Base-by-base conservation (phyloP, 108 stramenopile species). In the Cyclotella cryptica region DNA sequence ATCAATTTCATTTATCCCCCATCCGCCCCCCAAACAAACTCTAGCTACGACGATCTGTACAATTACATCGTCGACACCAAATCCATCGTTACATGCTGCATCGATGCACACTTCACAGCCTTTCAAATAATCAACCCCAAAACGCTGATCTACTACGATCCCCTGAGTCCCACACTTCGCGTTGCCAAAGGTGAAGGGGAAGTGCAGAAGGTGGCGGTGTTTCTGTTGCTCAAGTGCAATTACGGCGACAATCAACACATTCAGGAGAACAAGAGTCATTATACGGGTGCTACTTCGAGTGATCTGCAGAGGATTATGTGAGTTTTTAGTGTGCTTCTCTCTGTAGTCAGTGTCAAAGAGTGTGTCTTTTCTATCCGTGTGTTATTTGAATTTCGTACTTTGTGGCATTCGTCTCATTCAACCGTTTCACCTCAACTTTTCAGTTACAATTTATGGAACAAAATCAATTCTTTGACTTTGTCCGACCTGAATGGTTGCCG, bases 81-180 rank as follows among this genome's bases (percentile, higher is more conserved):
- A 66, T 80, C 64, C 40, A 55, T 86, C 21, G 86, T 87, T 35
- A 87, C 84, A 45, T 87, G 83, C 84, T 84, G 86, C 76, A 83
- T 87, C 75, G 86, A 87, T 47, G 75, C 86, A 21, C 86, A 87
- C 80, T 87, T 87, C 45, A 87, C 86, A 14, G 75, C 86, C 44
- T 87, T 87, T 46, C 81, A 87, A 70, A 66, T 81, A 13, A 63
- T 87, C 29, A 65, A 66, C 43, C 51, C 80, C 13, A 24, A 40
- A 14, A 57, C 57, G 10, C 55, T 87, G 9, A 22, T 87, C 1
- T 79, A 87, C 22, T 87, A 87, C 60, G 86, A 87, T 49, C 86
- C 86, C 41, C 0, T 84, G 10, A 41, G 57, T 24, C 59, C 78
- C 2, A 44, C 15, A 6, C 45, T 84, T 47, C 42, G 46, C 5